Evolutionary conservation across 164 flowering plant genomes (phyloP).

Genomic region (Euptelea pleiosperma): DNA sequence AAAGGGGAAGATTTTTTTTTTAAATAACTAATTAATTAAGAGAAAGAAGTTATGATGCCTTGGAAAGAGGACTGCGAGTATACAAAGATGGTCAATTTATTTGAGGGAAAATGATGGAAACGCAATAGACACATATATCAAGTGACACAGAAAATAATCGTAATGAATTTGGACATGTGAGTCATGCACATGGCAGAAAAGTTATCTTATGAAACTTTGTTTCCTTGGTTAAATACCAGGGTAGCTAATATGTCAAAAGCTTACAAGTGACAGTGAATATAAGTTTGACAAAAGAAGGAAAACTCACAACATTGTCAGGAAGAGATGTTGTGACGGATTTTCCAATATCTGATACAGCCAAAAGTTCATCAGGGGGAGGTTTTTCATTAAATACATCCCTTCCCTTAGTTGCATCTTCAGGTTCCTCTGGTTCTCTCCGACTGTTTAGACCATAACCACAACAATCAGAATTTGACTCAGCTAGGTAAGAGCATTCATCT

Average conservation of each 20-base stretch:
- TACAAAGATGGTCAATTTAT: too few relatives aligned
- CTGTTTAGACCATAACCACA: slow-evolving; percentile 29
- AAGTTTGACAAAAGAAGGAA: background rate
- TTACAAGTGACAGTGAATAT: background rate
- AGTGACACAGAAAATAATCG: too few relatives aligned
- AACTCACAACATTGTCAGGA: slow-evolving; percentile 91
- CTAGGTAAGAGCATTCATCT: background rate
- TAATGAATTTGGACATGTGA: too few relatives aligned
- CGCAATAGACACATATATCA: too few relatives aligned
- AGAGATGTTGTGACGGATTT: slow-evolving; percentile 89
- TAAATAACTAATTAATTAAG: too few relatives aligned
- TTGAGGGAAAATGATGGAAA: too few relatives aligned
- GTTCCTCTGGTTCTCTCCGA: slow-evolving; percentile 97
- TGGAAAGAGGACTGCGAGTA: too few relatives aligned
- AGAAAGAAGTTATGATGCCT: too few relatives aligned
- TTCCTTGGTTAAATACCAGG: background rate
- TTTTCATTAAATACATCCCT: slow-evolving; percentile 98
- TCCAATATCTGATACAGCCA: slow-evolving; percentile 91
- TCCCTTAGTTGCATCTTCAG: slow-evolving; percentile 98
- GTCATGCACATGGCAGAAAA: too few relatives aligned
- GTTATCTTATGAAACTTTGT: background rate
- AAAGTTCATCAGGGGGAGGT: slow-evolving; percentile 95
- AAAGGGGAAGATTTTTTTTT: too few relatives aligned
- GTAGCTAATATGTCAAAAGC: background rate
- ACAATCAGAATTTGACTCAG: slow-evolving; percentile 1